phyloP scores from a whole-genome alignment of 108 stramenopile species.

The Fragilariopsis cylindrus region DNA sequence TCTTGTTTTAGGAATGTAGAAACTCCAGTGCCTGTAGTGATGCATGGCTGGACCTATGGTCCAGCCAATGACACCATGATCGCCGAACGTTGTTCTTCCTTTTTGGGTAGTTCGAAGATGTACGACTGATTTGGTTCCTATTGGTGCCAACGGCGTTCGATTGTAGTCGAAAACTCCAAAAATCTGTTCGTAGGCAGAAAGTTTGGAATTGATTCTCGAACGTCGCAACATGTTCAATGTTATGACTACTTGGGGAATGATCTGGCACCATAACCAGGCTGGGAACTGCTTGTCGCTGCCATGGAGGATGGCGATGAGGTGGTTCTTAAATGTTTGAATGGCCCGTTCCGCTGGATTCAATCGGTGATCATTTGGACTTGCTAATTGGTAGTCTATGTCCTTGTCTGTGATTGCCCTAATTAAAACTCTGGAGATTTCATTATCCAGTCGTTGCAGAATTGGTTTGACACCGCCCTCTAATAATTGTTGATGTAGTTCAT shows the following conservation, averaged over 20 bases:
- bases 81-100: no score
- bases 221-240: constrained; percentile 19
- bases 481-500: background rate
- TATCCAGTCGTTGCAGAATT: constrained; percentile 10
- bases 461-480: constrained; percentile 25
- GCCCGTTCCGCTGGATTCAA: constrained; percentile 54
- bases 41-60: constrained; percentile 41
- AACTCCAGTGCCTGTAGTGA: constrained; percentile 9
- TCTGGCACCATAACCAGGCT: constrained; percentile 30
- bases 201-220: constrained; percentile 37
- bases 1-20: background rate
- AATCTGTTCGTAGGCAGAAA: constrained; percentile 41
- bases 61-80: constrained; percentile 35
- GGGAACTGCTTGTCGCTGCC: constrained; percentile 38
- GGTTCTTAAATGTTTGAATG: constrained; percentile 51
- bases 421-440: constrained; percentile 14
- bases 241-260: constrained; percentile 36
- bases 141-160: no score
- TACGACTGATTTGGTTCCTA: no score
- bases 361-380: constrained; percentile 23
- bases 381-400: constrained; percentile 33
- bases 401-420: constrained; percentile 18
- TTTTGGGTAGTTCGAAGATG: no score
- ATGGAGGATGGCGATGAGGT: constrained; percentile 48
- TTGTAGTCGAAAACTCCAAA: constrained; percentile 27